Evolutionary conservation across 1,139 yeast genomes (phyloP).

Genomic region (Pichia sp.): DNA sequence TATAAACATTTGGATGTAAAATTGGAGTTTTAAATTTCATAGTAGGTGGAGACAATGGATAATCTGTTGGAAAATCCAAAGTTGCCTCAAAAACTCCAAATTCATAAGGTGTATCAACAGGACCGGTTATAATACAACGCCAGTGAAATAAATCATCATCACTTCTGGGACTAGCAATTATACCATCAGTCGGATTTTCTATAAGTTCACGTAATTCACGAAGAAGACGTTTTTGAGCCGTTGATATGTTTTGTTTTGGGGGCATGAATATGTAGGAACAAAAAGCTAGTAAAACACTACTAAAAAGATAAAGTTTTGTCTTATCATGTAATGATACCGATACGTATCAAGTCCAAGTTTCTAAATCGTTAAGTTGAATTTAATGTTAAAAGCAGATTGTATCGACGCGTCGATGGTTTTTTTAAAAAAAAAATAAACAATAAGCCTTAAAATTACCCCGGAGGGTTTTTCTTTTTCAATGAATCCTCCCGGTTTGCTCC

Average conservation of each 20-base stretch:
- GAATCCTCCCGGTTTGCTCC: no score
- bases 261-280: conserved; percentile 17
- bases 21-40: conserved; percentile 80
- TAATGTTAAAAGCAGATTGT: no score
- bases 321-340: no score
- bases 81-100: conserved; percentile 88
- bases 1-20: conserved; percentile 87
- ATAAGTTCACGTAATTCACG: conserved; percentile 85
- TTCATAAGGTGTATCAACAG: conserved; percentile 88
- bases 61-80: conserved; percentile 79
- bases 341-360: no score
- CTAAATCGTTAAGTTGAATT: no score
- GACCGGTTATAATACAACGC: conserved; percentile 93
- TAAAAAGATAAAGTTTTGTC: background rate
- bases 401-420: no score
- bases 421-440: no score
- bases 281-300: background rate
- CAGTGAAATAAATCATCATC: conserved; percentile 81
- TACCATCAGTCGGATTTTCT: conserved; percentile 90
- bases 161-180: conserved; percentile 82
- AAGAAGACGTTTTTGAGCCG: conserved; percentile 81
- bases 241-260: conserved; percentile 30
- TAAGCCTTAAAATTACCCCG: no score
- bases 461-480: no score
- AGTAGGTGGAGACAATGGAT: conserved; percentile 87